A percentile compares a stretch with the other conserved stretches of the same genome.
Conservation (phyloP, 768 basidiomycete genomes). For the Tulasnella sp. region DNA sequence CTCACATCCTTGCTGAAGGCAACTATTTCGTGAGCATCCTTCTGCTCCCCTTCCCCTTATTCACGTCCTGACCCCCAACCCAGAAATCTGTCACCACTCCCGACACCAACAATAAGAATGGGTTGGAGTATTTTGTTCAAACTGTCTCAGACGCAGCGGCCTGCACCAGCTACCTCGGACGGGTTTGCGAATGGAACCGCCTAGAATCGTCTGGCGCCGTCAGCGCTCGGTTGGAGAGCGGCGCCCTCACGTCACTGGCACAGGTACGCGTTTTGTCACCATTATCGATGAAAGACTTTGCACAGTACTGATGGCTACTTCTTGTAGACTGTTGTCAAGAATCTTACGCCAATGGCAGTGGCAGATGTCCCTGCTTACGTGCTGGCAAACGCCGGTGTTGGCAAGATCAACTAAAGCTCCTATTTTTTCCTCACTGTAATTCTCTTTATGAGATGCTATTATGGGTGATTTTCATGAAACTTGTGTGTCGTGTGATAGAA, state of each 20-base stretch:
- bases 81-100: neutral
- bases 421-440: neutral
- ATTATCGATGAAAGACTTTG: neutral
- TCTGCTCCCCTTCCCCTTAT: neutral
- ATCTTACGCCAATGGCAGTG: neutral
- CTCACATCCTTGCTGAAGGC: neutral
- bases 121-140: neutral
- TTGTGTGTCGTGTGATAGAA: neutral
- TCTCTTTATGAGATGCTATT: too few relatives aligned
- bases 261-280: neutral
- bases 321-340: neutral
- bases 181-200: slow-evolving; percentile 10
- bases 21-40: neutral
- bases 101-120: neutral
- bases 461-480: neutral
- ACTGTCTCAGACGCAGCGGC: neutral
- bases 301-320: neutral
- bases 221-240: neutral
- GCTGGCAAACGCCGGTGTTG: neutral
- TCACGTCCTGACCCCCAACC: neutral
- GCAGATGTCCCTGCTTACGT: slow-evolving; percentile 7
- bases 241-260: neutral
- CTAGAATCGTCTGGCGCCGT: neutral
- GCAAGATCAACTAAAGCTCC: neutral
- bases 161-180: neutral